phyloP scores from a whole-genome alignment of 2,329 filamentous ascomycete genomes.

The Cladophialophora chaetospira region DNA sequence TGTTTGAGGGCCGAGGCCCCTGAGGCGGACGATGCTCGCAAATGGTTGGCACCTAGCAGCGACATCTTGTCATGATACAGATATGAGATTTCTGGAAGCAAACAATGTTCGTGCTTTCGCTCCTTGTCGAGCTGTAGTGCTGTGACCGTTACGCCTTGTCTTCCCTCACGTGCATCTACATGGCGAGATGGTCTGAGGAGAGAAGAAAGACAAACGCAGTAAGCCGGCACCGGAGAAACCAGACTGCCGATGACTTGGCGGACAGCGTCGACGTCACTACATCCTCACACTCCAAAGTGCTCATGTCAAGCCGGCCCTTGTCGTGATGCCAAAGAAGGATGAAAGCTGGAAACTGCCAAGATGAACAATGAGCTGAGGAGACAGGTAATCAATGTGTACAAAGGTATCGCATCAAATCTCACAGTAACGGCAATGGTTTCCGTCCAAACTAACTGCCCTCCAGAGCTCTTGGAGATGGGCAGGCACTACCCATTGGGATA shows the following conservation, averaged over 20 bases:
- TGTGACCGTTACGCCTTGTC: too few species aligned
- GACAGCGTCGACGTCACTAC: background rate
- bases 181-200: background rate
- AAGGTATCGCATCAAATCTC: conserved; percentile 59
- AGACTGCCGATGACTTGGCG: background rate
- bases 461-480: conserved; percentile 82
- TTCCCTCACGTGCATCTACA: too few species aligned
- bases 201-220: background rate
- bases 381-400: conserved; percentile 84
- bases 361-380: conserved; percentile 64
- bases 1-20: too few species aligned
- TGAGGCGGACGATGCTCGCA: too few species aligned
- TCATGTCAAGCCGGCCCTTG: too few species aligned
- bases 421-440: too few species aligned
- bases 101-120: too few species aligned
- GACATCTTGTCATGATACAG: too few species aligned
- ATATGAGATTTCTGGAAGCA: too few species aligned
- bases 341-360: background rate
- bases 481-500: conserved; percentile 85
- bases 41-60: too few species aligned
- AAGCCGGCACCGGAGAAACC: background rate
- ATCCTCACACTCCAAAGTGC: background rate
- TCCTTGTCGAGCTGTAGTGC: too few species aligned
- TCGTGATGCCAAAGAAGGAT: background rate
- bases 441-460: background rate